Base-by-base conservation (phyloP, 345 rosid species). In the Bruguiera gymnorhiza region DNA sequence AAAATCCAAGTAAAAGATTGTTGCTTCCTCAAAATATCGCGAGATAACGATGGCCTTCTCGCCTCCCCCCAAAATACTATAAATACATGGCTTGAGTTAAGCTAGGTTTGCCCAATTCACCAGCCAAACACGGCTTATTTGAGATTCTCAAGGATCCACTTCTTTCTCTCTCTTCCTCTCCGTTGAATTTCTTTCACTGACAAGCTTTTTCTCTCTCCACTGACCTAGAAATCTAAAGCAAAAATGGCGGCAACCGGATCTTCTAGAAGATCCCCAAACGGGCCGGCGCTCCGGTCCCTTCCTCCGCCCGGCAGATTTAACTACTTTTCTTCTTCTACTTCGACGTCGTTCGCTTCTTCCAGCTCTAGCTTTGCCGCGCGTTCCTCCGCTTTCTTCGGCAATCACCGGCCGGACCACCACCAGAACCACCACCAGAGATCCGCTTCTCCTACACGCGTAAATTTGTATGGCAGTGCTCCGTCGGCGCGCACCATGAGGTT, bases 261-360 rank as follows among this genome's bases (percentile, higher is more conserved):
- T 66, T 77, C 87, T 37, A 77, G 83, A 73, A 82, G 84, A 68
- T 51, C 75, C 16, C 46, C 81, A 0, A 76, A 65, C 64, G 86
- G 85, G 0, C 76, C 89, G 19, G 73, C 75, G 5, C 20, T 74
- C 23, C 82, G 89, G n/a, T 81, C 91, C 0, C 60, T 60, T 32
- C 78, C 84, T 2, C 84, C 89, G 8, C 73, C 88, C 21, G 83
- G 80, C 8, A 76, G 88, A 10, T 83, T 86, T 62, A 57, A 73
- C 76, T 70, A 51, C 15, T 21, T 63, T 13, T 59, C 82, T 1
- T 65, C 57, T 13, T 29, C 73, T 26, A 37, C 82, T 2, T 68
- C 91, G 3, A 71, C 86, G 1, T 75, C 86, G 19, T 86, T 85
- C 56, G 89, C 94, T 56, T 83, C 68, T 30, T 85, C 91, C 0